Percentiles rank a stretch among this genome's conserved stretches.
Conservation (phyloP, 225 moss, liverwort and hornwort genomes). For the Anthoceros angustus region DNA sequence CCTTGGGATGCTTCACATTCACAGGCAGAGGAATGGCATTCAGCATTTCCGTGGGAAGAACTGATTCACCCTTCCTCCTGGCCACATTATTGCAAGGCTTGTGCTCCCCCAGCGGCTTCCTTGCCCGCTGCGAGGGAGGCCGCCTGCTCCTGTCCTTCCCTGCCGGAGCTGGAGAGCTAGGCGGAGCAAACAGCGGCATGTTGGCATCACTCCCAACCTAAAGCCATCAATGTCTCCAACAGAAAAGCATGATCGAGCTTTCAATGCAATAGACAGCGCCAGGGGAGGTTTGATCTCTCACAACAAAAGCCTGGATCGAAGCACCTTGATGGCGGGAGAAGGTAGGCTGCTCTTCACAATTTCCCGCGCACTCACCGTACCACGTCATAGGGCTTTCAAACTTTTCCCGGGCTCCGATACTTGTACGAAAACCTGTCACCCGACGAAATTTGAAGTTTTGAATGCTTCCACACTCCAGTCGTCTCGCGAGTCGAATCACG, state of each 20-base stretch:
- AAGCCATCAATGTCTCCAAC: background rate
- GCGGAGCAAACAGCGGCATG: background rate
- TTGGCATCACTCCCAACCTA: background rate
- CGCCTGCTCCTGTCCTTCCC: constrained; percentile 1
- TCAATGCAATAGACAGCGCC: background rate
- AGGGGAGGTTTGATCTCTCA: too few species aligned
- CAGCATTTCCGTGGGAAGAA: background rate
- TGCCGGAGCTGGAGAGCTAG: background rate
- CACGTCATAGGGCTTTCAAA: too few species aligned
- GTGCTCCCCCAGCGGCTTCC: background rate
- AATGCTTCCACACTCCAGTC: too few species aligned
- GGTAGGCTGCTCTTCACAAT: too few species aligned
- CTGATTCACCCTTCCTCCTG: background rate
- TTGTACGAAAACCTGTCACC: too few species aligned
- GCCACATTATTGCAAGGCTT: background rate
- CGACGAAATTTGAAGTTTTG: too few species aligned
- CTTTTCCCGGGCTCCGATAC: too few species aligned
- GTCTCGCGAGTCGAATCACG: too few species aligned
- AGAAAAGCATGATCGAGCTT: background rate
- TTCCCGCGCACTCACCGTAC: too few species aligned
- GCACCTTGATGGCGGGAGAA: too few species aligned
- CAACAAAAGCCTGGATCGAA: too few species aligned
- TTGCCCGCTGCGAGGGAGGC: background rate
- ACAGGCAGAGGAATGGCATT: background rate
- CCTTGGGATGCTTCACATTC: background rate